Percentiles rank a stretch among this genome's conserved stretches.
Evolutionary conservation across 1,139 yeast genomes (phyloP).

Genomic region (Diutina rugosa): DNA sequence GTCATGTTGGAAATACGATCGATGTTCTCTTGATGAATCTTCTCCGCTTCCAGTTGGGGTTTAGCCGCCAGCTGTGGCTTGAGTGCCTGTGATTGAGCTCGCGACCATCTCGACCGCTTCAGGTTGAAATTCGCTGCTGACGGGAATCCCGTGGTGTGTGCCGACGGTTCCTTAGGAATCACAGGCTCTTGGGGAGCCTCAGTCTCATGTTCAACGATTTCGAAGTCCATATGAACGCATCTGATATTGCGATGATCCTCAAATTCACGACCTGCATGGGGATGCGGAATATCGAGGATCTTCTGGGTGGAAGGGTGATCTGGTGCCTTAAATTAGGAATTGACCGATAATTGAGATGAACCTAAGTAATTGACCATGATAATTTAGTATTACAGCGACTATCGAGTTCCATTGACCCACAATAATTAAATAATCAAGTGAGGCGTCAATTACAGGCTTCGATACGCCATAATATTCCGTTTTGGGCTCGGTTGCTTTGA

Average conservation of each 20-base stretch:
- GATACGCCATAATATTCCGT: neutral
- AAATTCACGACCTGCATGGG: neutral
- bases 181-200: constrained; percentile 22
- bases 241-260: neutral
- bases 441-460: neutral
- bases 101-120: constrained; percentile 11
- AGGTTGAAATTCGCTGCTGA: constrained; percentile 9
- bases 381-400: neutral
- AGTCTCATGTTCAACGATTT: constrained; percentile 57
- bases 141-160: constrained; percentile 27
- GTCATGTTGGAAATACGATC: constrained; percentile 52
- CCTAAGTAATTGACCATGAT: neutral
- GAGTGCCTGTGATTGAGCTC: constrained; percentile 8
- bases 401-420: neutral
- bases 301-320: neutral
- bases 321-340: neutral
- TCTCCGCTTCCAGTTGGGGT: constrained; percentile 43
- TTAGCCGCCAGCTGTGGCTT: neutral
- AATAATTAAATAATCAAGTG: neutral
- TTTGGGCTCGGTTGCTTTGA: neutral
- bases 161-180: constrained; percentile 13
- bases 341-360: neutral
- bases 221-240: constrained; percentile 43
- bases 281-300: neutral
- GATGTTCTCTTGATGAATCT: constrained; percentile 67